These are phyloP conservation scores for Globisporangium nodosum DNA, from an alignment of 352 stramenopile genomes.

Conservation along the genomic window DNA sequence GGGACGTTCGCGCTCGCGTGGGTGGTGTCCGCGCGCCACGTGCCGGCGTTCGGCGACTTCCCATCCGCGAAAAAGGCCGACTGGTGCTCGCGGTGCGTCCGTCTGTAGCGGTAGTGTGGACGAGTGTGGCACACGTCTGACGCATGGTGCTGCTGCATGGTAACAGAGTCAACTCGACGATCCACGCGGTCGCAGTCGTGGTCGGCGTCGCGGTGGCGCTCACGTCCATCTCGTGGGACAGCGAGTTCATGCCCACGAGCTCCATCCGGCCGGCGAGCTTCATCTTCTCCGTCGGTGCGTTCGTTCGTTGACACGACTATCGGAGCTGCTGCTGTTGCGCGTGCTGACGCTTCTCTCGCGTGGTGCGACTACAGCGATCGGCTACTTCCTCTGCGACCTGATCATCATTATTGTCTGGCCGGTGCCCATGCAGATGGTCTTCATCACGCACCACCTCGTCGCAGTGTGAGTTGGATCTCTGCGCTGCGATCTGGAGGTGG, in stretches of 20 bases:
- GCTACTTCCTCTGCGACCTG: conserved; percentile 76
- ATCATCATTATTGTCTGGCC: conserved; percentile 79
- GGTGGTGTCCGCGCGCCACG: conserved; percentile 42
- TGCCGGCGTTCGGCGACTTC: conserved; percentile 61
- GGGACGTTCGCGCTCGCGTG: conserved; percentile 56
- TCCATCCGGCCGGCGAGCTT: conserved; percentile 71
- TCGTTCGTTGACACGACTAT: background rate
- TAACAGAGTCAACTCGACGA: conserved; percentile 71
- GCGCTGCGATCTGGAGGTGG: background rate
- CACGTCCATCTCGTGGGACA: conserved; percentile 52
- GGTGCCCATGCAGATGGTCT: conserved; percentile 70
- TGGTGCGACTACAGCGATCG: conserved; percentile 37
- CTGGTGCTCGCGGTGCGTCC: conserved; percentile 70
- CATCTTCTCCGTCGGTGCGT: conserved; percentile 78
- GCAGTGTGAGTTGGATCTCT: conserved; percentile 48
- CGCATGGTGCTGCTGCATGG: no score
- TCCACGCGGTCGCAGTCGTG: conserved; percentile 63
- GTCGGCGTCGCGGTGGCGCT: conserved; percentile 63
- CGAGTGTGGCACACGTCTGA: no score
- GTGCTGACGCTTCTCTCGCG: background rate
- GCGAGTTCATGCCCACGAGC: conserved; percentile 62
- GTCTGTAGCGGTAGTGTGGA: background rate
- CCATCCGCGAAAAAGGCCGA: conserved; percentile 65
- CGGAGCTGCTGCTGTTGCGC: no score
- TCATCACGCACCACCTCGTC: conserved; percentile 75